Percentiles rank a stretch among this genome's conserved stretches.
phyloP scores from a whole-genome alignment of 805 yeast genomes.

The Ogataea ganodermae region DNA sequence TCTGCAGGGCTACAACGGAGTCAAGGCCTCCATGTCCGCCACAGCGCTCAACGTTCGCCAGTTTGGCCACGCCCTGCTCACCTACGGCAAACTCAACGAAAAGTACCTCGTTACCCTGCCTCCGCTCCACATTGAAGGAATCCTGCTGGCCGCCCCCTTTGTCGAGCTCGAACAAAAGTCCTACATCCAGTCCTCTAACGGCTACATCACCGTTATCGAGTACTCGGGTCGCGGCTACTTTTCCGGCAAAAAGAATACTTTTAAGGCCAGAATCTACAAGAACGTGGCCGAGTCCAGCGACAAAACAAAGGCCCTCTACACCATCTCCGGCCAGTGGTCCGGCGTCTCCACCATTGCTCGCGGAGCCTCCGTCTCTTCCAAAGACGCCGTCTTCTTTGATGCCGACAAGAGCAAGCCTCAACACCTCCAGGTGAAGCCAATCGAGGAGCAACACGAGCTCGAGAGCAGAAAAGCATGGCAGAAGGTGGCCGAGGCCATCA shows the following conservation, averaged over 20 bases:
- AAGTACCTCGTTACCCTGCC: conserved; percentile 84
- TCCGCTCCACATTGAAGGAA: conserved; percentile 92
- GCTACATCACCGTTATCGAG: conserved; percentile 71
- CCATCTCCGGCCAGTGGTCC: conserved; percentile 93
- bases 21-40: conserved; percentile 79
- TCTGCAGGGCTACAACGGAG: conserved; percentile 87
- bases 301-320: conserved; percentile 68
- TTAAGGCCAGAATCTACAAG: conserved; percentile 78
- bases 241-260: conserved; percentile 90
- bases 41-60: conserved; percentile 84
- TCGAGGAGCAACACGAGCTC: conserved; percentile 74
- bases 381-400: conserved; percentile 62
- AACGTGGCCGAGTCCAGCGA: conserved; percentile 48
- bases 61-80: conserved; percentile 84
- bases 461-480: conserved; percentile 91
- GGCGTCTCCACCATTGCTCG: conserved; percentile 64
- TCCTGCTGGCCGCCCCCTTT: conserved; percentile 86
- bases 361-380: conserved; percentile 51
- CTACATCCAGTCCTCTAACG: conserved; percentile 79
- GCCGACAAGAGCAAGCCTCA: conserved; percentile 53
- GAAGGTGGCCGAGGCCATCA: conserved; percentile 86
- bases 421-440: conserved; percentile 72
- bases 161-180: conserved; percentile 91
- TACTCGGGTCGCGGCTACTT: conserved; percentile 94
- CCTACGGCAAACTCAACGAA: conserved; percentile 63